Evolutionary conservation across 768 basidiomycete genomes (phyloP).

Genomic region (Boletus rubroflammeus): DNA sequence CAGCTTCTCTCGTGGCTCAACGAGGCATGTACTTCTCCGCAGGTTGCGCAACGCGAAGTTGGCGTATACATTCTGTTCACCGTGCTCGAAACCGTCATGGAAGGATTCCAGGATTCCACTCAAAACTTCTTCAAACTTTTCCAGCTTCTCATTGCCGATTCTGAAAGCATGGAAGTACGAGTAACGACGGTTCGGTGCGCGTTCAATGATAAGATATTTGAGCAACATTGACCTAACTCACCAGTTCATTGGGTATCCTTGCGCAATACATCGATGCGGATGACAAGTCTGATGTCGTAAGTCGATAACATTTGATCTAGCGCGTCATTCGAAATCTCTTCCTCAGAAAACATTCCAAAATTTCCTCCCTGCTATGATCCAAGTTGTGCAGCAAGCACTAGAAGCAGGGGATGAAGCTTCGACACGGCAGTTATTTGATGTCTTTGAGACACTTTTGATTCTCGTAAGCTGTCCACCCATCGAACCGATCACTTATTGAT

Average conservation of each 20-base stretch:
- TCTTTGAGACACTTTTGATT: conserved; percentile 92
- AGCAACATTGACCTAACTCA: conserved; percentile 3
- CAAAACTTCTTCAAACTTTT: conserved; percentile 79
- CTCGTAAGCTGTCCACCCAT: conserved; percentile 48
- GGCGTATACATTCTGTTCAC: conserved; percentile 87
- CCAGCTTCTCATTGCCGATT: conserved; percentile 65
- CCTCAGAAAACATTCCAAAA: conserved; percentile 79
- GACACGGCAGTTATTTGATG: conserved; percentile 89
- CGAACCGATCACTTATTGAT: conserved; percentile 3
- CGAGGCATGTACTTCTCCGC: conserved; percentile 64
- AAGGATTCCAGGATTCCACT: conserved; percentile 78
- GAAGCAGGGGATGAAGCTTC: conserved; percentile 74
- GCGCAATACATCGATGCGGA: conserved; percentile 89
- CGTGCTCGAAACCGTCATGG: conserved; percentile 87
- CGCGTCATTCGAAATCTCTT: not conserved
- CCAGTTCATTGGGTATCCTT: conserved; percentile 82
- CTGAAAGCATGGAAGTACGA: conserved; percentile 85
- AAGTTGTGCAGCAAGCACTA: conserved; percentile 81
- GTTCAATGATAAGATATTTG: not conserved
- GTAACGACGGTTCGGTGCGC: conserved; percentile 81
- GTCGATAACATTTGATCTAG: conserved; percentile 26
- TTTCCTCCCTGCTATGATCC: conserved; percentile 83
- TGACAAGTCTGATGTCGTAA: conserved; percentile 82
- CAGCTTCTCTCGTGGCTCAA: conserved; percentile 86
- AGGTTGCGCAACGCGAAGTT: conserved; percentile 82